These are phyloP conservation scores for Stephania yunnanensis DNA, from an alignment of 164 flowering plant genomes.

Conservation along the genomic window DNA sequence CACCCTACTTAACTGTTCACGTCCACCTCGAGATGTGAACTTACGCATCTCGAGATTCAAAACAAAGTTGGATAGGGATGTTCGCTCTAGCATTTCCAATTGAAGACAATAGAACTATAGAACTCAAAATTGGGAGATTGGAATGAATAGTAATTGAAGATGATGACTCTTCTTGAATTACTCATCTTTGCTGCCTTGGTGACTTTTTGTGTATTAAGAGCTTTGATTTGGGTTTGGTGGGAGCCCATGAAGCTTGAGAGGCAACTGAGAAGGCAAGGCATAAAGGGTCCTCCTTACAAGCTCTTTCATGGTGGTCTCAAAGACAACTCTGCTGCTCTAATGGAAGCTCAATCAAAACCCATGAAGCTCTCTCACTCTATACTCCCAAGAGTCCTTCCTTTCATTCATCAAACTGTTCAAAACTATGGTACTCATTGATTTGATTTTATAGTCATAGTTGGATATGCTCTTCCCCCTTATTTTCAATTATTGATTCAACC, in stretches of 20 bases:
- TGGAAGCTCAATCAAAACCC: slow-evolving; percentile 24
- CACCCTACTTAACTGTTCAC: neutral
- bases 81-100: neutral
- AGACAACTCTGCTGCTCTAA: slow-evolving; percentile 11
- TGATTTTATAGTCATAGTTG: too few species aligned
- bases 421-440: slow-evolving; percentile 21
- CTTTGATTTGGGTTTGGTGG: slow-evolving; percentile 35
- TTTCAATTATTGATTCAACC: neutral
- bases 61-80: too few species aligned
- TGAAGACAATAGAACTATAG: neutral
- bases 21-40: too few species aligned
- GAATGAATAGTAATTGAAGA: neutral
- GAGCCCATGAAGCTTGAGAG: slow-evolving; percentile 33
- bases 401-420: slow-evolving; percentile 12
- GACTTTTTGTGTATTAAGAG: slow-evolving; percentile 20
- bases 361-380: slow-evolving; percentile 24
- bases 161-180: neutral
- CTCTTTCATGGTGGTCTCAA: slow-evolving; percentile 25
- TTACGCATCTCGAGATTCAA: too few species aligned
- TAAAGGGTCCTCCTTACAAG: slow-evolving; percentile 28
- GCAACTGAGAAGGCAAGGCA: slow-evolving; percentile 27
- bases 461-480: neutral
- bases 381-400: slow-evolving; percentile 24
- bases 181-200: neutral
- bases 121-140: neutral